Evolutionary conservation across 139 green algal species (phyloP), one percentile per base, ranked within the genome.

Genomic region (Chloropicon primus): DNA sequence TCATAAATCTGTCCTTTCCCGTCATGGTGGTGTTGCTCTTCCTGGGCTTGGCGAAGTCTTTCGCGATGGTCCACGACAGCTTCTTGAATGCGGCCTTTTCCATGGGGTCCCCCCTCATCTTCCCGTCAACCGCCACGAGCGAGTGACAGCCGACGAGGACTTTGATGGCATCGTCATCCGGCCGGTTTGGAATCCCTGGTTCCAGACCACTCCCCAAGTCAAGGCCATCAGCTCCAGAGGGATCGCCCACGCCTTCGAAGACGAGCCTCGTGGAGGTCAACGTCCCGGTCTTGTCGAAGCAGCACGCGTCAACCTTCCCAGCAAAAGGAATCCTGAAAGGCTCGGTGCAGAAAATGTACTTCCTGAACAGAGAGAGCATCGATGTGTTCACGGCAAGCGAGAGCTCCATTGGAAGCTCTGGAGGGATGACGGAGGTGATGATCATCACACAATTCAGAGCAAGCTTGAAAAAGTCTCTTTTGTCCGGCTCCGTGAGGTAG

Each of bases 211-310:
- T 22, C 27, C 74, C 26, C 73, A 62, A 62, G 17, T 62, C 41
- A 17, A 5, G 5, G 10, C 5, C 17, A 17, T 62, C 41, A 5
- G 10, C 17, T 62, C 41, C 10, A n/a, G n/a, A n/a, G 10, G 41
- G 22, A n/a, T 27, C 76, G 27, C 74, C 53, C n/a, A 86, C 41
- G 0, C 85, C 91, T 74, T 96, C 85, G 78, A 97, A 84, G 72
- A 94, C 84, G 87, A 98, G 89, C 78, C 97, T 87, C 81, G 98
- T 93, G 2, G 79, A 90, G 2, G 95, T 98, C 24, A 98, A 89
- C 22, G 95, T 99, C 80, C 95, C 95, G 0, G 95, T 99, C 90
- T 98, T 99, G 90, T 99, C 95, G 80, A 99, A 99, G 85, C 95
- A 99, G 86, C 93, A 98, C 22, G 94, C 89, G 78, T 95, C 94